A percentile compares a stretch with the other conserved stretches of the same genome.
Evolutionary conservation across 352 stramenopile species (phyloP).

Genomic region (Phytophthora citrophthora): DNA sequence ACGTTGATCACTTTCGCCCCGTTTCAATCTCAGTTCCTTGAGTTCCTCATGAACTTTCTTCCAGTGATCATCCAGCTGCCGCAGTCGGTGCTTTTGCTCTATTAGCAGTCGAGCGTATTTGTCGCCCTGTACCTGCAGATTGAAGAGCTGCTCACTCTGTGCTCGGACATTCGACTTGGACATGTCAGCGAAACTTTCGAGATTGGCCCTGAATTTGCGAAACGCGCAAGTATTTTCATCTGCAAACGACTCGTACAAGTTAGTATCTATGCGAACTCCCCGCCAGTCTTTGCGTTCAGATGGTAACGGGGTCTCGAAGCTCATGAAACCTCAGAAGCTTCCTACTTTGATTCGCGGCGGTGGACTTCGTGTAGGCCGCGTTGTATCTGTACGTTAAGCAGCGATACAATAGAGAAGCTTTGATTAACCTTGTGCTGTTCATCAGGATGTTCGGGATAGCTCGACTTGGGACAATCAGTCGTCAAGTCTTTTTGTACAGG

Average conservation of each 20-base stretch:
- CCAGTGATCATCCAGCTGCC: conserved; percentile 72
- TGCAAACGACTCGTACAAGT: neutral
- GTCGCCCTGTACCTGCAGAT: conserved; percentile 82
- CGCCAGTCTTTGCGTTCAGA: conserved; percentile 8
- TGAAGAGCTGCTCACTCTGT: conserved; percentile 84
- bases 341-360: conserved; percentile 37
- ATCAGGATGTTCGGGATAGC: conserved; percentile 42
- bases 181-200: conserved; percentile 34
- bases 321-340: conserved; percentile 26
- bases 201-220: conserved; percentile 5
- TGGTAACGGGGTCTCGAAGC: conserved; percentile 4
- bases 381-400: conserved; percentile 51
- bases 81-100: conserved; percentile 74
- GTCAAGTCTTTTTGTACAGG: conserved; percentile 36
- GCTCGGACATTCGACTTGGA: conserved; percentile 69
- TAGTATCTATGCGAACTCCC: conserved; percentile 23
- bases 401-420: neutral
- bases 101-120: conserved; percentile 77
- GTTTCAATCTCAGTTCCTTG: conserved; percentile 66
- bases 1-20: conserved; percentile 74
- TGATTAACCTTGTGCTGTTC: neutral
- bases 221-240: conserved; percentile 37
- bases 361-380: conserved; percentile 54
- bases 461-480: conserved; percentile 18
- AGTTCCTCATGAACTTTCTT: conserved; percentile 74